These are phyloP conservation scores for Starmerella stellata DNA, from an alignment of 805 yeast species.

Conservation along the genomic window DNA sequence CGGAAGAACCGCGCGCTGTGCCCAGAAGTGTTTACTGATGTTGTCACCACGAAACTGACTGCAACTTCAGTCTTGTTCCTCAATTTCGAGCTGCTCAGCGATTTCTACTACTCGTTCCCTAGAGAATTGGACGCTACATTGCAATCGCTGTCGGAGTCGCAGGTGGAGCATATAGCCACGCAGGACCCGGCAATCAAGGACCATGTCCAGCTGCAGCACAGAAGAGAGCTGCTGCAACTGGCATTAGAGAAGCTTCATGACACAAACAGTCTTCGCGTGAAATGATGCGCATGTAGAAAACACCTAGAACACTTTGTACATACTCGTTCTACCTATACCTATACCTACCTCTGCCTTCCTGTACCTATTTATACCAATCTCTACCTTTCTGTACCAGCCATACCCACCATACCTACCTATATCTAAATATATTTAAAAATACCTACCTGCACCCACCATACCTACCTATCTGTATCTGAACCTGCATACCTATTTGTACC, in stretches of 20 bases:
- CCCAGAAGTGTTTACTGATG: conserved; percentile 86
- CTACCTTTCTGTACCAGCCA: too few relatives aligned
- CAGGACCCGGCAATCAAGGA: conserved; percentile 82
- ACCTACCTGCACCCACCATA: too few relatives aligned
- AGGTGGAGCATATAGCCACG: conserved; percentile 75
- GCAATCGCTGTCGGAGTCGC: conserved; percentile 49
- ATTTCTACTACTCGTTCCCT: conserved; percentile 91
- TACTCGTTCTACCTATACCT: too few relatives aligned
- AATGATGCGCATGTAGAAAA: too few relatives aligned
- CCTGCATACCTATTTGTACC: too few relatives aligned
- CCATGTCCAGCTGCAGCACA: conserved; percentile 83
- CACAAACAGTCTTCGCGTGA: conserved; percentile 46
- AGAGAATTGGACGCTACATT: conserved; percentile 71
- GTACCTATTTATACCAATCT: too few relatives aligned
- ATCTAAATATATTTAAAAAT: not conserved
- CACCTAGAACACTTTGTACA: too few relatives aligned
- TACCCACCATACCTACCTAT: too few relatives aligned
- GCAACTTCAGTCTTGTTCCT: conserved; percentile 83
- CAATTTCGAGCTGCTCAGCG: conserved; percentile 84
- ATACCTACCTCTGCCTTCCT: too few relatives aligned
- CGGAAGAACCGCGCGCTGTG: conserved; percentile 75
- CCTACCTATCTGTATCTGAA: too few relatives aligned
- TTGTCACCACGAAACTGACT: conserved; percentile 77
- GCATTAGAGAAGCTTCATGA: conserved; percentile 75
- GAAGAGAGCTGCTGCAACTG: conserved; percentile 70